Percentiles rank a stretch among this genome's conserved stretches.
Conservation (phyloP, 225 moss, liverwort and hornwort genomes). For the Bryum argenteum region DNA sequence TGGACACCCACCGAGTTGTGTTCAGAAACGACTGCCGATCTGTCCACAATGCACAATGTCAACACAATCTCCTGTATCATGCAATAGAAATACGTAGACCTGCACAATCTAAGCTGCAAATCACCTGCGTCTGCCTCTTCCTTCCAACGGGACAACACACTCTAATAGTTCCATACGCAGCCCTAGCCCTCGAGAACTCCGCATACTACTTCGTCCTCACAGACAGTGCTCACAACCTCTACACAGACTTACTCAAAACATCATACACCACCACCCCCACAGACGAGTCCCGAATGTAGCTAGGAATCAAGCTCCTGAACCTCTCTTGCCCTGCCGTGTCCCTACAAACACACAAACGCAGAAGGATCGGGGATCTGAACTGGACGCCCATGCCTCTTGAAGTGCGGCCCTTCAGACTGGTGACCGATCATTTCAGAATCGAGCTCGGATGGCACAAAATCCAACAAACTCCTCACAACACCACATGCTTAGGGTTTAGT, state of each 20-base stretch:
- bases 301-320: conserved; percentile 82
- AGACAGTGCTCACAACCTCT: neutral
- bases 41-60: conserved; percentile 26
- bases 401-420: too few relatives aligned
- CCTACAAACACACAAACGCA: conserved; percentile 38
- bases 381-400: too few relatives aligned
- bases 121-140: neutral
- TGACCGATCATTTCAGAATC: too few relatives aligned
- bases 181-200: neutral
- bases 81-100: neutral
- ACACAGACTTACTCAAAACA: conserved; percentile 66
- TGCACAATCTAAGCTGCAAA: neutral
- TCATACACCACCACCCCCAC: conserved; percentile 88
- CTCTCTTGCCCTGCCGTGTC: conserved; percentile 85
- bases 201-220: neutral
- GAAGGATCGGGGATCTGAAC: too few relatives aligned
- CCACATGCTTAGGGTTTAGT: too few relatives aligned
- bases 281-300: conserved; percentile 82
- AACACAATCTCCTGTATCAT: conserved; percentile 3
- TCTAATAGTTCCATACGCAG: neutral
- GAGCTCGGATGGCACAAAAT: too few relatives aligned
- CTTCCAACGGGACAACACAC: neutral
- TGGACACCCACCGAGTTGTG: conserved; percentile 85
- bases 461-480: too few relatives aligned
- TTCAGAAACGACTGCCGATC: conserved; percentile 83